Percentiles rank a stretch among this genome's conserved stretches.
Conservation (phyloP, 306 rosid genomes). For the Quercus parvula region DNA sequence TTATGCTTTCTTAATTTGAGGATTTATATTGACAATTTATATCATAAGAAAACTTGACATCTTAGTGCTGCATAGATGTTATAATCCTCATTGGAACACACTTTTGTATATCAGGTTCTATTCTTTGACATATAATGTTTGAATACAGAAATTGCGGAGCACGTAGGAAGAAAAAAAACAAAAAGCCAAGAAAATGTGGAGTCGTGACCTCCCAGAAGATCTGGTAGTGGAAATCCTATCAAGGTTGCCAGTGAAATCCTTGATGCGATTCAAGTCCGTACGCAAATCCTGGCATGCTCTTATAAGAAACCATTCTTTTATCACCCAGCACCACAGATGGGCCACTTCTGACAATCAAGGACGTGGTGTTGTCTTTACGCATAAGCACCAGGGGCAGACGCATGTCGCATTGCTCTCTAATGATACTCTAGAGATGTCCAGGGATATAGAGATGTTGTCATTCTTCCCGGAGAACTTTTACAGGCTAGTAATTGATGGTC, state of each 20-base stretch:
- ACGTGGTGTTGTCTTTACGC: not conserved
- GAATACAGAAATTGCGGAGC: not conserved
- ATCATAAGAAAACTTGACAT: no score
- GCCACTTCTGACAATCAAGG: not conserved
- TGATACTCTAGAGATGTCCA: not conserved
- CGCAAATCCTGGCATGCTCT: not conserved
- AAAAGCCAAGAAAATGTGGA: not conserved
- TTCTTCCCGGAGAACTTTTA: not conserved
- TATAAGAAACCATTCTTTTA: conserved; percentile 1
- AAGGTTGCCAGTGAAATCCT: not conserved
- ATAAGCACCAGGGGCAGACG: not conserved
- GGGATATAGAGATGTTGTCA: not conserved
- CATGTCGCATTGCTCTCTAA: not conserved
- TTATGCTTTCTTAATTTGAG: no score
- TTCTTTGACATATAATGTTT: no score
- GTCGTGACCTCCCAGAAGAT: not conserved
- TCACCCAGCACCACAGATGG: not conserved
- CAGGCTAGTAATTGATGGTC: not conserved
- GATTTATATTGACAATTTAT: no score
- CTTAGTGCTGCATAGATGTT: no score
- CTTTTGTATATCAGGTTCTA: no score
- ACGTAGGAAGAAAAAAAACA: not conserved
- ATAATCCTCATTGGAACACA: no score
- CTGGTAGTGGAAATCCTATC: not conserved
- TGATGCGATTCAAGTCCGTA: not conserved